These are phyloP conservation scores for Fraxinus paxiana DNA, from an alignment of 305 asterid species.

Conservation along the genomic window DNA sequence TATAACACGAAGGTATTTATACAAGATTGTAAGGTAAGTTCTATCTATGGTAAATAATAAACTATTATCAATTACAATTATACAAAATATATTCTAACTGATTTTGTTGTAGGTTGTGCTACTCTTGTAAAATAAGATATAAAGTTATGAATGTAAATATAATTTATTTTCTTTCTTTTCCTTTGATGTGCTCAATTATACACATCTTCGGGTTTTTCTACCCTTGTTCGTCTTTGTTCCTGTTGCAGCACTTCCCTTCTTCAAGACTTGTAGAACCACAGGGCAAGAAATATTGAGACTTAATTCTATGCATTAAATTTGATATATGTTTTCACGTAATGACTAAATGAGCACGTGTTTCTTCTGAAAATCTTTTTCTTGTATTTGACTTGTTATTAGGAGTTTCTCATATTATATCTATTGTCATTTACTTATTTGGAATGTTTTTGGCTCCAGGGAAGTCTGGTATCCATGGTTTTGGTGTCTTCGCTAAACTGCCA, in stretches of 20 bases:
- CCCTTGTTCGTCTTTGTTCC: not conserved
- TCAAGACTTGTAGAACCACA: not conserved
- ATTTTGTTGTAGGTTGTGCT: not conserved
- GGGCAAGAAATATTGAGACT: not conserved
- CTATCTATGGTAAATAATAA: not conserved
- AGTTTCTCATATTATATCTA: slow-evolving; percentile 15
- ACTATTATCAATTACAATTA: not conserved
- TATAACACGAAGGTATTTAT: not conserved
- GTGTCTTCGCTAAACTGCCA: slow-evolving; percentile 75
- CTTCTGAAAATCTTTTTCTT: not conserved
- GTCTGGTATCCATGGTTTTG: slow-evolving; percentile 93
- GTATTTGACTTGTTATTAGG: not conserved
- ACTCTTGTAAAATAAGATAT: not conserved
- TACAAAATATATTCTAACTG: not conserved
- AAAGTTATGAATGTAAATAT: not conserved
- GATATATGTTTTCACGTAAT: not conserved
- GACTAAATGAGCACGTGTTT: not conserved
- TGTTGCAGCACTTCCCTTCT: not conserved
- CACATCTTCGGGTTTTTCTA: not conserved
- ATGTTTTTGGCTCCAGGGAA: slow-evolving; percentile 57
- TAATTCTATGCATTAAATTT: not conserved
- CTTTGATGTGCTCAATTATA: not conserved
- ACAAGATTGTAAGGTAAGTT: not conserved
- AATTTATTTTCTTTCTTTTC: not conserved
- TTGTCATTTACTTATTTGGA: slow-evolving; percentile 17